phyloP scores from a whole-genome alignment of 164 flowering plant species.

The Umbellularia californica region DNA sequence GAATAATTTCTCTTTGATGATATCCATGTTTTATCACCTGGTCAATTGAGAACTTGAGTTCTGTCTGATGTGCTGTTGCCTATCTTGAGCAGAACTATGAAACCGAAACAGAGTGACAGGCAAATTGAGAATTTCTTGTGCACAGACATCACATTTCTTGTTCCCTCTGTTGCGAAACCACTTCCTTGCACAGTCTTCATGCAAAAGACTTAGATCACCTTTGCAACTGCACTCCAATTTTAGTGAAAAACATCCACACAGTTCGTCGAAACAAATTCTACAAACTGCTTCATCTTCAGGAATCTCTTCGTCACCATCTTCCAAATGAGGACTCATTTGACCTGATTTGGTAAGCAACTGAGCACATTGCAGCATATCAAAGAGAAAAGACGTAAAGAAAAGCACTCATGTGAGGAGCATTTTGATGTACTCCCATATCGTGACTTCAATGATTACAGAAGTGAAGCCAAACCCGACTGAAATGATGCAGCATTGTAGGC shows the following conservation, averaged over 20 bases:
- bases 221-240: constrained; percentile 95
- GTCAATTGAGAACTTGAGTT: constrained; percentile 22
- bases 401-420: neutral
- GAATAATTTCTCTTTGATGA: neutral
- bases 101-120: constrained; percentile 81
- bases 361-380: constrained; percentile 1
- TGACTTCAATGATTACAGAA: neutral
- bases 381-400: neutral
- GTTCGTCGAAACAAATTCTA: constrained; percentile 67
- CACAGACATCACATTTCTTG: constrained; percentile 78
- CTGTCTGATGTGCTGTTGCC: constrained; percentile 34
- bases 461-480: neutral
- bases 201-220: constrained; percentile 79
- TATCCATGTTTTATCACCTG: constrained; percentile 33
- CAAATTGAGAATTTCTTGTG: constrained; percentile 70
- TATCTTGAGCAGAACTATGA: constrained; percentile 31
- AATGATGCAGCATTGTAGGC: neutral
- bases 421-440: neutral
- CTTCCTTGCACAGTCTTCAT: constrained; percentile 75
- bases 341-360: constrained; percentile 31
- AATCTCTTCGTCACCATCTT: constrained; percentile 70
- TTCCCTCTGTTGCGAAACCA: constrained; percentile 80
- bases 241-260: constrained; percentile 58
- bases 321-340: constrained; percentile 37
- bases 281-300: constrained; percentile 93